phyloP scores from a whole-genome alignment of 2,329 filamentous ascomycete genomes.

The Monosporascus sp. region DNA sequence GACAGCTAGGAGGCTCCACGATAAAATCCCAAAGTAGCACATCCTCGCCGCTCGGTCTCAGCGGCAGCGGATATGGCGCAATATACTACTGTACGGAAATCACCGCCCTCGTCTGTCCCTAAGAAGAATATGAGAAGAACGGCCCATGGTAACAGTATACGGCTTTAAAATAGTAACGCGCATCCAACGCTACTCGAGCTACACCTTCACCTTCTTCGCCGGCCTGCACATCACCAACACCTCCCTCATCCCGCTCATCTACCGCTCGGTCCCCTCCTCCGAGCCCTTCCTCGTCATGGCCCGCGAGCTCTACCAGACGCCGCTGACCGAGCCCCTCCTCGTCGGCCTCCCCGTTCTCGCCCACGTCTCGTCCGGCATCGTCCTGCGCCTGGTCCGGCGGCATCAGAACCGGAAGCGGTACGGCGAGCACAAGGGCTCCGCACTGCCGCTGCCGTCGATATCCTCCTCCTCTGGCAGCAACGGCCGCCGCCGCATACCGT shows the following conservation, averaged over 20 bases:
- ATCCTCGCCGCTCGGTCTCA: slow-evolving; percentile 49
- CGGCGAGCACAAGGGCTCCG: slow-evolving; percentile 52
- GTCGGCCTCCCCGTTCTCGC: slow-evolving; percentile 68
- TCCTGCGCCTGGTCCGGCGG: slow-evolving; percentile 69
- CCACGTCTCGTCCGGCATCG: slow-evolving; percentile 73
- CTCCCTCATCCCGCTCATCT: slow-evolving; percentile 71
- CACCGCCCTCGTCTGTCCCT: not conserved
- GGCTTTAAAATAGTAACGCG: slow-evolving; percentile 52
- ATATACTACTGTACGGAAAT: slow-evolving; percentile 65
- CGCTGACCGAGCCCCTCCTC: slow-evolving; percentile 72
- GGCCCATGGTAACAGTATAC: not conserved
- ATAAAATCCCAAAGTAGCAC: slow-evolving; percentile 34
- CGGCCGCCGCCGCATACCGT: slow-evolving; percentile 19
- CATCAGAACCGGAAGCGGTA: slow-evolving; percentile 68
- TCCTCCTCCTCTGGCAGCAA: slow-evolving; percentile 20
- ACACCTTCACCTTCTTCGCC: slow-evolving; percentile 73
- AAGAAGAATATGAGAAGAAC: not conserved
- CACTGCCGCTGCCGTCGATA: slow-evolving; percentile 24
- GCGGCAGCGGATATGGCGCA: slow-evolving; percentile 57
- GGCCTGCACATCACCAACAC: slow-evolving; percentile 76
- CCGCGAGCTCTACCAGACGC: slow-evolving; percentile 85
- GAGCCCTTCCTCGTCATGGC: slow-evolving; percentile 88
- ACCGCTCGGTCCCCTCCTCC: slow-evolving; percentile 65
- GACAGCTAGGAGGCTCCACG: slow-evolving; percentile 30
- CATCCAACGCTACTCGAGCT: slow-evolving; percentile 84